A percentile compares a stretch with the other conserved stretches of the same genome.
Evolutionary conservation across 2,329 filamentous ascomycete genomes (phyloP).

Genomic region (Sphaerulina musiva): DNA sequence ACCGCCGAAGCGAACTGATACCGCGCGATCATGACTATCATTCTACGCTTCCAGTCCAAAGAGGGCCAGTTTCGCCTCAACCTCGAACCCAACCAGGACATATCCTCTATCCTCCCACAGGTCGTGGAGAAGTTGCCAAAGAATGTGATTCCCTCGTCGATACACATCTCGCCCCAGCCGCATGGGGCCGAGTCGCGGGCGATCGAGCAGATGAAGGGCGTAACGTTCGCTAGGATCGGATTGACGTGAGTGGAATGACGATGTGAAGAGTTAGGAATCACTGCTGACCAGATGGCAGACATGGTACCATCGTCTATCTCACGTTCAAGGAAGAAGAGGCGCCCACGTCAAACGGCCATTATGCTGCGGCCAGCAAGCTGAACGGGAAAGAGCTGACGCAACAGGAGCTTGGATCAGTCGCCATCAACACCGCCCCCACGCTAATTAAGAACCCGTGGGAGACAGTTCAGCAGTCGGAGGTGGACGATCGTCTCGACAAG

Average conservation of each 20-base stretch:
- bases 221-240: slow-evolving; percentile 53
- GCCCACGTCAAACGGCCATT: slow-evolving; percentile 44
- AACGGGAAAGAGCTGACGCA: slow-evolving; percentile 69
- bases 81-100: slow-evolving; percentile 66
- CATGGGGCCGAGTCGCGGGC: slow-evolving; percentile 53
- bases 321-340: slow-evolving; percentile 59
- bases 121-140: slow-evolving; percentile 56
- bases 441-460: slow-evolving; percentile 89
- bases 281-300: slow-evolving; percentile 30
- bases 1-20: slow-evolving; percentile 3
- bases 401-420: slow-evolving; percentile 60
- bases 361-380: slow-evolving; percentile 54
- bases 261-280: background rate
- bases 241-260: slow-evolving; percentile 29
- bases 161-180: slow-evolving; percentile 55
- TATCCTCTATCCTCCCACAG: slow-evolving; percentile 52
- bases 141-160: slow-evolving; percentile 48
- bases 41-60: slow-evolving; percentile 80
- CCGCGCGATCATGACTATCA: slow-evolving; percentile 49
- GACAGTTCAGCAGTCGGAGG: slow-evolving; percentile 73
- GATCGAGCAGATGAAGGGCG: slow-evolving; percentile 47
- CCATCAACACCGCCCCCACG: slow-evolving; percentile 52
- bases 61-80: slow-evolving; percentile 87
- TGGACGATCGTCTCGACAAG: slow-evolving; percentile 83
- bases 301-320: slow-evolving; percentile 87